Percentiles rank a stretch among this genome's conserved stretches.
Evolutionary conservation across 257 asterid species (phyloP).

Genomic region (Fraxinus cuspidata): DNA sequence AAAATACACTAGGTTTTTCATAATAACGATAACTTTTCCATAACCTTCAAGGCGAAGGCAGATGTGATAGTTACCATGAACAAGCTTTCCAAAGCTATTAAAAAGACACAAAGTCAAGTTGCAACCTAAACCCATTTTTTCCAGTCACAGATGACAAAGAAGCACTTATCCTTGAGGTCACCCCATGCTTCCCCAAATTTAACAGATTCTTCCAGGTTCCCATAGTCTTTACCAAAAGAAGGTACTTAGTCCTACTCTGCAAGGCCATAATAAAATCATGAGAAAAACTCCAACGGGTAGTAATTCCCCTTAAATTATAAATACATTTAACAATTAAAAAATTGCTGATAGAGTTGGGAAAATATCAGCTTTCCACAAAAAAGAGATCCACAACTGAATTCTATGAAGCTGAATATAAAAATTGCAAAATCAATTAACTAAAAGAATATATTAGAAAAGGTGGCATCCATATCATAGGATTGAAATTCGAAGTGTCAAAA

Average conservation of each 20-base stretch:
- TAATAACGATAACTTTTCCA: not conserved
- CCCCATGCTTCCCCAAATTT: constrained; percentile 19
- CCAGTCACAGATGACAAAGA: not conserved
- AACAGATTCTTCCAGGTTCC: not conserved
- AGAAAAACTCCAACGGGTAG: constrained; percentile 6
- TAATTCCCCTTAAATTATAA: constrained; percentile 1
- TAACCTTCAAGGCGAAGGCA: constrained; percentile 5
- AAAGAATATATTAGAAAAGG: not conserved
- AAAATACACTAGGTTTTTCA: constrained; percentile 4
- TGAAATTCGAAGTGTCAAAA: not conserved
- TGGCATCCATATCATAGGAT: not conserved
- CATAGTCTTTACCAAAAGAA: not conserved
- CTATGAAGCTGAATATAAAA: not conserved
- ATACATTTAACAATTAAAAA: constrained; percentile 10
- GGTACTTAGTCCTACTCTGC: constrained; percentile 5
- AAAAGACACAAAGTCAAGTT: not conserved
- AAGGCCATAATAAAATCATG: constrained; percentile 5
- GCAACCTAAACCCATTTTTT: constrained; percentile 4
- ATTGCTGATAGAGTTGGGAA: not conserved
- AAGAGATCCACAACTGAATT: not conserved
- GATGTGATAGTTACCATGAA: constrained; percentile 13
- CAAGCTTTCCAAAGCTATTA: not conserved
- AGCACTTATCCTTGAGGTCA: not conserved
- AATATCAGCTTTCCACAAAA: not conserved
- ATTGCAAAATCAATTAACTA: constrained; percentile 10